phyloP scores from a whole-genome alignment of 2,329 filamentous ascomycete genomes.

The Penicillium sp. region DNA sequence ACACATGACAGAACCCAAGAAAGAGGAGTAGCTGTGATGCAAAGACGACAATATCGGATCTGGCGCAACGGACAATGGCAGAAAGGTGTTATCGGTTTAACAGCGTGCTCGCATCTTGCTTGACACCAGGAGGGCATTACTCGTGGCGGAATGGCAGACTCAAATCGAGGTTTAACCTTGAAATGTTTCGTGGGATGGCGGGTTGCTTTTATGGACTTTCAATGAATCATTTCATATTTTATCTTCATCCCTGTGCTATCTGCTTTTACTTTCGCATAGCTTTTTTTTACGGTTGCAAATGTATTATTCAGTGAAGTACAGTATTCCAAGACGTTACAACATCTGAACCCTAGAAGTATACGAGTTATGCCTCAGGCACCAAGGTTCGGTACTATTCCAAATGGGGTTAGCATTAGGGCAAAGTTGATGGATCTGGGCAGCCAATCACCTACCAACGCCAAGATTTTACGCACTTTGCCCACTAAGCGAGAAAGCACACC shows the following conservation, averaged over 20 bases:
- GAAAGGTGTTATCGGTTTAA: conserved; percentile 38
- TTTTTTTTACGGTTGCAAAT: conserved; percentile 6
- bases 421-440: conserved; percentile 7
- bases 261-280: conserved; percentile 3
- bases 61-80: conserved; percentile 38
- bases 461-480: conserved; percentile 44
- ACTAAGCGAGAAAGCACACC: conserved; percentile 46
- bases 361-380: conserved; percentile 6
- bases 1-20: conserved; percentile 29
- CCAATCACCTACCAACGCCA: conserved; percentile 35
- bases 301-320: conserved; percentile 7
- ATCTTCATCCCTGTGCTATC: conserved; percentile 3
- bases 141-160: conserved; percentile 8
- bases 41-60: conserved; percentile 28
- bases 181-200: not conserved
- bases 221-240: conserved; percentile 7
- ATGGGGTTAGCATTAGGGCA: conserved; percentile 41
- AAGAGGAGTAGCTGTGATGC: conserved; percentile 27
- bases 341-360: not conserved
- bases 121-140: conserved; percentile 10
- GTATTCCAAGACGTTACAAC: not conserved
- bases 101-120: conserved; percentile 21
- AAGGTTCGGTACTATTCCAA: conserved; percentile 8
- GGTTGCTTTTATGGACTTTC: conserved; percentile 5
- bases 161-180: not conserved